Conservation (phyloP, 2,329 filamentous ascomycete species). For the Curvularia verruculosa region DNA sequence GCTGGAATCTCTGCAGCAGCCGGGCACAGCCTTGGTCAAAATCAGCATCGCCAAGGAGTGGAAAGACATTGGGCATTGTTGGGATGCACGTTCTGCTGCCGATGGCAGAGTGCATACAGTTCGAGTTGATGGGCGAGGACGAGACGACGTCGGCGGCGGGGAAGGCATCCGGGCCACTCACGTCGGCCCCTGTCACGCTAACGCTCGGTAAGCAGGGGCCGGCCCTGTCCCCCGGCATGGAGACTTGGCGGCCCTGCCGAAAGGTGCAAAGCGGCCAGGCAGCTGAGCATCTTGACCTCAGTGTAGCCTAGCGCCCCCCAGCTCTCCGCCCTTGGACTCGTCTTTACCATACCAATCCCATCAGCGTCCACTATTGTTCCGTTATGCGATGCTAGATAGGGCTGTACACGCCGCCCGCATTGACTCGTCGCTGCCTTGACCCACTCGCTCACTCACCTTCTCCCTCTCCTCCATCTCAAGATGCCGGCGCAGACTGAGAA, state of each 20-base stretch:
- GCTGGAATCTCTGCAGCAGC: slow-evolving; percentile 25
- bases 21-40: slow-evolving; percentile 37
- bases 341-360: slow-evolving; percentile 11
- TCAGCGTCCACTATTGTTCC: slow-evolving; percentile 11
- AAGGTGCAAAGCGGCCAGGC: slow-evolving; percentile 19
- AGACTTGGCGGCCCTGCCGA: slow-evolving; percentile 27
- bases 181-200: not conserved
- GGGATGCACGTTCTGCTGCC: not conserved
- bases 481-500: slow-evolving; percentile 71
- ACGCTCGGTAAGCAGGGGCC: not conserved
- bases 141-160: not conserved
- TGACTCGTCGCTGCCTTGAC: slow-evolving; percentile 27
- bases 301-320: slow-evolving; percentile 22
- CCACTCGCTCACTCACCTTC: slow-evolving; percentile 10
- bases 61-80: slow-evolving; percentile 30
- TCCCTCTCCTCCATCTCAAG: slow-evolving; percentile 1
- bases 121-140: too few relatives aligned
- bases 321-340: slow-evolving; percentile 19
- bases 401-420: slow-evolving; percentile 27
- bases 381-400: slow-evolving; percentile 29
- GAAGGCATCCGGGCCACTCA: slow-evolving; percentile 3
- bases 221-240: slow-evolving; percentile 9
- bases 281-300: slow-evolving; percentile 15
- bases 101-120: not conserved
- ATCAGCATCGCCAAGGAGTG: slow-evolving; percentile 34